These are phyloP conservation scores for Phallus indusiatus DNA, from an alignment of 768 basidiomycete species.

Conservation along the genomic window DNA sequence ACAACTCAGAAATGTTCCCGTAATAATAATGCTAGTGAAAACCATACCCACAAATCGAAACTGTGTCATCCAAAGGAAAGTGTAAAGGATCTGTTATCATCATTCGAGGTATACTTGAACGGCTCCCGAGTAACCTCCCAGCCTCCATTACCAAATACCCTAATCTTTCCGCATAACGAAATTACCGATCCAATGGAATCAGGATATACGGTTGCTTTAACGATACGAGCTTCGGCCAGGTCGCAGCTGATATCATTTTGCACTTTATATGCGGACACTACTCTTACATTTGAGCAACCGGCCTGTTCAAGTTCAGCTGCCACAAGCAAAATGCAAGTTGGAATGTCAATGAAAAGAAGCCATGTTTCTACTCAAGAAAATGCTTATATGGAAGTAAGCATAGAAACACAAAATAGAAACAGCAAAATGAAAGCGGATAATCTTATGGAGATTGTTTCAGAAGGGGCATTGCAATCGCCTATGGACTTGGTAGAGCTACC, in stretches of 20 bases:
- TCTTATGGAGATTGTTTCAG: background rate
- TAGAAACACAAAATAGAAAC: too few species aligned
- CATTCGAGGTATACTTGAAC: background rate
- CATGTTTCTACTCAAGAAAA: too few species aligned
- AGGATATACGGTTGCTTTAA: background rate
- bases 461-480: background rate
- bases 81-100: background rate
- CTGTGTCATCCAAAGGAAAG: background rate
- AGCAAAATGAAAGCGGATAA: too few species aligned
- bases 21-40: too few species aligned
- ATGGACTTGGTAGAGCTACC: background rate
- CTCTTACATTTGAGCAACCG: background rate
- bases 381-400: too few species aligned
- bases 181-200: background rate
- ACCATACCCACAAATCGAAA: background rate
- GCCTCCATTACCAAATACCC: background rate
- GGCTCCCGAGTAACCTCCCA: background rate
- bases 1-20: too few species aligned
- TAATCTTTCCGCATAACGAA: background rate
- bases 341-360: background rate
- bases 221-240: background rate
- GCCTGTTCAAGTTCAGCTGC: background rate
- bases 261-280: conserved; percentile 1
- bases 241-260: conserved; percentile 5
- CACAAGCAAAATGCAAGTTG: background rate